Percentiles rank a stretch among this genome's conserved stretches.
These are phyloP conservation scores for Aspergillus egyptiacus DNA, from an alignment of 495 filamentous ascomycete genomes.

Conservation along the genomic window DNA sequence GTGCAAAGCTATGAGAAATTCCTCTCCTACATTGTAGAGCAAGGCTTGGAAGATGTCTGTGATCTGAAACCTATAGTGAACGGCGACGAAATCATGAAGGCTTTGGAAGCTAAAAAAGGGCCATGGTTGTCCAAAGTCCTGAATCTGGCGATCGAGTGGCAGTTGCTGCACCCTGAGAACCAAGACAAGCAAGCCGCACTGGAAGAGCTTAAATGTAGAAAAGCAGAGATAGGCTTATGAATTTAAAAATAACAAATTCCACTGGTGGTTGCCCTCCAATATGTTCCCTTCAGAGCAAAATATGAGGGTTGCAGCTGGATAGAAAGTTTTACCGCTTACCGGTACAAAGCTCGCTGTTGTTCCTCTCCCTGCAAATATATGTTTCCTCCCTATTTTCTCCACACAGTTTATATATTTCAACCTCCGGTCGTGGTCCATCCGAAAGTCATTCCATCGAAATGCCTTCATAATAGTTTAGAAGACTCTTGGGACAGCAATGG, in stretches of 20 bases:
- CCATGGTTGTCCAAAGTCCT: slow-evolving; percentile 73
- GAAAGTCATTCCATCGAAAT: not conserved
- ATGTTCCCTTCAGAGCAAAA: too few species aligned
- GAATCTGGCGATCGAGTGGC: slow-evolving; percentile 72
- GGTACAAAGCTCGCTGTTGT: too few species aligned
- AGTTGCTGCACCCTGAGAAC: slow-evolving; percentile 67
- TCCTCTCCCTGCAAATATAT: too few species aligned
- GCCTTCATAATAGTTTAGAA: not conserved
- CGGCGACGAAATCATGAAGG: slow-evolving; percentile 58
- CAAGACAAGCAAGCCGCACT: slow-evolving; percentile 57
- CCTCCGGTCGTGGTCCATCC: too few species aligned
- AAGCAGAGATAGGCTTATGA: slow-evolving; percentile 50
- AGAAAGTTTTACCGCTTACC: too few species aligned
- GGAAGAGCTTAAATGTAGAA: slow-evolving; percentile 53
- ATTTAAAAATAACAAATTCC: not conserved
- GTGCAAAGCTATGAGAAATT: slow-evolving; percentile 41
- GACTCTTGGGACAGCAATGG: slow-evolving; percentile 18
- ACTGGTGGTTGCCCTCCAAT: not conserved
- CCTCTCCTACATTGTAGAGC: slow-evolving; percentile 36
- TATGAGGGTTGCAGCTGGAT: too few species aligned
- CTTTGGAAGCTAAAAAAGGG: slow-evolving; percentile 57
- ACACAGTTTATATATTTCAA: too few species aligned
- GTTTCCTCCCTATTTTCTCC: too few species aligned
- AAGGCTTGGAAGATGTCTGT: slow-evolving; percentile 38
- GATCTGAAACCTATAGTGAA: slow-evolving; percentile 56